These are phyloP conservation scores for Ophiostoma montium DNA, from an alignment of 2,329 filamentous ascomycete genomes.

Conservation along the genomic window DNA sequence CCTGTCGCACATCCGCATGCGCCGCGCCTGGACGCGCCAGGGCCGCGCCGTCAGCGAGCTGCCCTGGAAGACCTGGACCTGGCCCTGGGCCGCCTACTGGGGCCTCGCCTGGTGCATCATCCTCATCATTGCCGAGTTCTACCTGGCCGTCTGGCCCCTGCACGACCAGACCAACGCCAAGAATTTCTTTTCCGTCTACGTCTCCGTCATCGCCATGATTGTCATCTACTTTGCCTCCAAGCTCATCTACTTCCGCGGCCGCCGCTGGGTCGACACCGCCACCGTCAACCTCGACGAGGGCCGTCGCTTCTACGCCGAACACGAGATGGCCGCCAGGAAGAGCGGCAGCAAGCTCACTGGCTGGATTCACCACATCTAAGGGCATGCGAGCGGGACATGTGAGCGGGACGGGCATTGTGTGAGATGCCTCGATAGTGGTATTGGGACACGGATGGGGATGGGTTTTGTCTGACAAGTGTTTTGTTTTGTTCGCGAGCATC, in stretches of 20 bases:
- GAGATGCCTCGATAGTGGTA: too few relatives aligned
- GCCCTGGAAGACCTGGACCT: constrained; percentile 1
- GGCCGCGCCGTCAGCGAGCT: not conserved
- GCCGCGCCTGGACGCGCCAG: not conserved
- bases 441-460: too few relatives aligned
- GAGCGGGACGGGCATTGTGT: too few relatives aligned
- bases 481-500: too few relatives aligned
- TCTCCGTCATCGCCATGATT: constrained; percentile 8
- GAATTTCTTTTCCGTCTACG: constrained; percentile 2
- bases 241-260: not conserved
- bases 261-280: constrained; percentile 1
- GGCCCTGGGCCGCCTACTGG: constrained; percentile 10
- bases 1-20: constrained; percentile 2
- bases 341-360: not conserved
- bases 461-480: too few relatives aligned
- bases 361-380: constrained; percentile 1
- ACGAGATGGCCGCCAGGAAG: not conserved
- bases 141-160: constrained; percentile 1
- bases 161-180: not conserved
- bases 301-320: not conserved
- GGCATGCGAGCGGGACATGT: too few relatives aligned
- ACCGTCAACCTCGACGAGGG: not conserved
- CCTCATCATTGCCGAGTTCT: constrained; percentile 2
- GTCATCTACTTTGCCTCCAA: not conserved
- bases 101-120: constrained; percentile 4